A percentile compares a stretch with the other conserved stretches of the same genome.
Evolutionary conservation across 139 green algal species (phyloP).

Genomic region (Ulvella scutata): DNA sequence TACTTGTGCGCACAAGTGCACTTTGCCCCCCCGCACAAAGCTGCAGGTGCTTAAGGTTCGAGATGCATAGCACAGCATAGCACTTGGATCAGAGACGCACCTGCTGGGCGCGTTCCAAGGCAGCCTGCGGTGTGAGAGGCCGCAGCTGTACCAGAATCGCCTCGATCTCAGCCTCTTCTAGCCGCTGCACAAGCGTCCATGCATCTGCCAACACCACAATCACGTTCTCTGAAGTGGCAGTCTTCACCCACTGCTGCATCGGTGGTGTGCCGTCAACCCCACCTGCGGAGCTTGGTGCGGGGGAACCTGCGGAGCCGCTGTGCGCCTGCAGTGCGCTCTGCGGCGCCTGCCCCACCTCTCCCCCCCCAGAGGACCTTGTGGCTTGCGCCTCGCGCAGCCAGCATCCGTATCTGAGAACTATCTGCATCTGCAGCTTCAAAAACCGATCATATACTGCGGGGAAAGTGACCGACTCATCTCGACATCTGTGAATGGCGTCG

Average conservation of each 20-base stretch:
- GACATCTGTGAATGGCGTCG: neutral
- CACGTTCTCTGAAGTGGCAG: neutral
- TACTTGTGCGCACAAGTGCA: too few species aligned
- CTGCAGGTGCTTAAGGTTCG: neutral
- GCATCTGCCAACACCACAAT: neutral
- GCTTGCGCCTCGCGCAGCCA: neutral
- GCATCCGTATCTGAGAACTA: neutral
- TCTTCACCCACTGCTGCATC: neutral
- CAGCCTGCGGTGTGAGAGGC: neutral
- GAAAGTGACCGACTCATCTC: neutral
- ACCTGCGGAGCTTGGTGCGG: too few species aligned
- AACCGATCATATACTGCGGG: neutral
- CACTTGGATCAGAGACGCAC: neutral
- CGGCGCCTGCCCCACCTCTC: neutral
- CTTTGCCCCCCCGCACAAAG: neutral
- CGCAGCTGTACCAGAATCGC: neutral
- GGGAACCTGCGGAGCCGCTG: too few species aligned
- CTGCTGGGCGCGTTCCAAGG: neutral
- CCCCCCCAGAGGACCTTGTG: neutral
- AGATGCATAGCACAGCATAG: neutral
- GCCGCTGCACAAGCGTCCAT: neutral
- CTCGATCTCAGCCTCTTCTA: neutral
- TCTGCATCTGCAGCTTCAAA: constrained; percentile 2
- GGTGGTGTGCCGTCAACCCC: too few species aligned
- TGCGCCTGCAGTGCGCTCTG: too few species aligned